phyloP scores from a whole-genome alignment of 768 basidiomycete species.

The Podaxis pistillaris region DNA sequence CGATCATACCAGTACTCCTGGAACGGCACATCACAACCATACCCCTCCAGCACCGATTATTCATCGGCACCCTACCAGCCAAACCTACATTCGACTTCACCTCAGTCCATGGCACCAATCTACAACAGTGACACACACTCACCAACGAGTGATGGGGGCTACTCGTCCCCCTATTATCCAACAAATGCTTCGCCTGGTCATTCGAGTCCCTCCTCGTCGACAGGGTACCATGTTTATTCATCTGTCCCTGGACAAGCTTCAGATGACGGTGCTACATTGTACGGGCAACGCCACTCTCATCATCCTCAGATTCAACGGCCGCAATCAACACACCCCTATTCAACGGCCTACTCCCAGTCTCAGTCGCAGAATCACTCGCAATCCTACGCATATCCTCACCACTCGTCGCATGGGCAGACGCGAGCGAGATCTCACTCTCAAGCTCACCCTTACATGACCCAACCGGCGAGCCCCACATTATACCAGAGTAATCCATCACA shows the following conservation, averaged over 20 bases:
- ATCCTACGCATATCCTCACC: constrained; percentile 34
- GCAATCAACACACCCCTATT: constrained; percentile 32
- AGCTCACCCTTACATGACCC: constrained; percentile 21
- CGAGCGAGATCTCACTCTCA: constrained; percentile 46
- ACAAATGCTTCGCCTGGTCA: constrained; percentile 20
- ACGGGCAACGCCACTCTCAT: constrained; percentile 17
- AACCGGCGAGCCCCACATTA: constrained; percentile 19
- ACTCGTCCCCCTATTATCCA: constrained; percentile 24
- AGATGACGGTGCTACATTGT: constrained; percentile 5
- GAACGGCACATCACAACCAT: constrained; percentile 21
- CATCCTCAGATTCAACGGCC: constrained; percentile 26
- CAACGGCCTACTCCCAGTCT: constrained; percentile 33
- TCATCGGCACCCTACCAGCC: constrained; percentile 5
- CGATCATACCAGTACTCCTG: constrained; percentile 36
- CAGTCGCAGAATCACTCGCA: constrained; percentile 37
- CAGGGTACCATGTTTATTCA: constrained; percentile 26
- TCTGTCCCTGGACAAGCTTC: constrained; percentile 8
- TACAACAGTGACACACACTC: constrained; percentile 8
- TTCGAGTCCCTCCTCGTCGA: constrained; percentile 21
- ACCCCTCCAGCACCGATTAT: constrained; percentile 1
- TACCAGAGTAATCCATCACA: constrained; percentile 22
- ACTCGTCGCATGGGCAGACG: constrained; percentile 27
- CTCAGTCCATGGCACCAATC: constrained; percentile 5
- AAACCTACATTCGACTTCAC: background rate
- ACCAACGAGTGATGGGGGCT: constrained; percentile 13